Evolutionary conservation across 1,139 yeast genomes (phyloP), one percentile per base, ranked within the genome.

Genomic region (Zygoascus sp.): DNA sequence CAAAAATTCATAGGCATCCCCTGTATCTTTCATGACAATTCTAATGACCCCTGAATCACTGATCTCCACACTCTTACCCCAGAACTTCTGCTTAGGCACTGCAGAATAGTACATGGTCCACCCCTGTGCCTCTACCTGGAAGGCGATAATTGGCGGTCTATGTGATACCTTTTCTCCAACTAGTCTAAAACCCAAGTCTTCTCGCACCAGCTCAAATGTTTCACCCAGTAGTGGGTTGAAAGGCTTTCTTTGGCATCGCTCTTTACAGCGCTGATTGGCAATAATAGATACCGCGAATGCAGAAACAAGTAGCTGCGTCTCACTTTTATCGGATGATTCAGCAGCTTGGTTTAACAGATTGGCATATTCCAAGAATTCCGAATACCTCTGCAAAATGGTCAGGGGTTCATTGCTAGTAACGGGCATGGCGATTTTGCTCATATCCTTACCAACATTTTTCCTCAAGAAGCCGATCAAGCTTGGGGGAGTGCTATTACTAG

Each of bases 61-160:
- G 50, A 92, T 72, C 64, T 92, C 97, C 11, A 88, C 80, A 37
- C 89, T 83, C 66, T 92, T 92, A 45, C 97, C 97, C 95, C 97
- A 92, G 59, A 87, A 88, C 63, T 88, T 89, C 59, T 90, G 97
- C 25, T 79, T 76, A 0, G 98, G 97, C 27, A 81, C 74, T 2
- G 94, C 80, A 10, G 85, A 76, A 62, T 81, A 87, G 40, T 76
- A 75, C 44, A 88, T 70, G n/a, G 78, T 77, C 97, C 98, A 92
- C 25, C 74, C 67, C 9, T 69, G 66, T 17, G 87, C 73, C 52
- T 90, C 96, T 5, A 80, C 88, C 60, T 79, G 82, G 35, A 83
- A 73, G 1, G 96, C 96, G 70, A 87, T 80, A 1, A 87, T 77
- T 17, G 83, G 87, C 2, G 97, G 96, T 46, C 85, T 76, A 59